A percentile compares a stretch with the other conserved stretches of the same genome.
phyloP scores from a whole-genome alignment of 768 basidiomycete genomes.

The Leucocoprinus leucothites region DNA sequence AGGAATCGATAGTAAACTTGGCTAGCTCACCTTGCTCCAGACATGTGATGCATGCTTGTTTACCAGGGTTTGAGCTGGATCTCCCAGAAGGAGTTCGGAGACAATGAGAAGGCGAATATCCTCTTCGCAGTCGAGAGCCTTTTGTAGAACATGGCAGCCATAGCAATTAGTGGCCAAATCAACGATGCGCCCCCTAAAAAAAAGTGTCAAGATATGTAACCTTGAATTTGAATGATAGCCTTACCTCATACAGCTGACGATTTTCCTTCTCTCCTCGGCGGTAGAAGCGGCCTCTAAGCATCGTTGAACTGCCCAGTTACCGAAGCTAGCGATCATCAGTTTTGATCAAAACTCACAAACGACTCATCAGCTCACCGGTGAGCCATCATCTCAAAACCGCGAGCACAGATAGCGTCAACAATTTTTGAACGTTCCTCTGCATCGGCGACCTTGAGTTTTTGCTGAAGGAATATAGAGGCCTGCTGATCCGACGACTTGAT shows the following conservation, averaged over 20 bases:
- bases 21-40: slow-evolving; percentile 75
- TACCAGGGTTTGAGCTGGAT: slow-evolving; percentile 82
- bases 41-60: slow-evolving; percentile 92
- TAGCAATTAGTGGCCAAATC: slow-evolving; percentile 89
- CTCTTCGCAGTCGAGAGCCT: slow-evolving; percentile 88
- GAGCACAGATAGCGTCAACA: slow-evolving; percentile 80
- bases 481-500: slow-evolving; percentile 90
- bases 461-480: slow-evolving; percentile 86
- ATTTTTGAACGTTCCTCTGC: slow-evolving; percentile 75
- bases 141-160: slow-evolving; percentile 86
- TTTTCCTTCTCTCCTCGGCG: slow-evolving; percentile 72
- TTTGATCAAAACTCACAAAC: slow-evolving; percentile 5
- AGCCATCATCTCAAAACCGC: slow-evolving; percentile 92
- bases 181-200: slow-evolving; percentile 69
- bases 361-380: slow-evolving; percentile 49
- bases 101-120: slow-evolving; percentile 81
- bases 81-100: slow-evolving; percentile 78
- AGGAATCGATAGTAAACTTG: not conserved
- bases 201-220: not conserved
- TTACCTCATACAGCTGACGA: slow-evolving; percentile 84
- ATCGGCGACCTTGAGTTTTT: slow-evolving; percentile 87
- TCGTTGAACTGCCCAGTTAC: slow-evolving; percentile 89
- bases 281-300: slow-evolving; percentile 80
- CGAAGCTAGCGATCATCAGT: slow-evolving; percentile 52
- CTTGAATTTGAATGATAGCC: slow-evolving; percentile 13